Percentiles rank a stretch among this genome's conserved stretches.
Conservation (phyloP, 1,284 basidiomycete species). For the Microbotryomycetes sp. region DNA sequence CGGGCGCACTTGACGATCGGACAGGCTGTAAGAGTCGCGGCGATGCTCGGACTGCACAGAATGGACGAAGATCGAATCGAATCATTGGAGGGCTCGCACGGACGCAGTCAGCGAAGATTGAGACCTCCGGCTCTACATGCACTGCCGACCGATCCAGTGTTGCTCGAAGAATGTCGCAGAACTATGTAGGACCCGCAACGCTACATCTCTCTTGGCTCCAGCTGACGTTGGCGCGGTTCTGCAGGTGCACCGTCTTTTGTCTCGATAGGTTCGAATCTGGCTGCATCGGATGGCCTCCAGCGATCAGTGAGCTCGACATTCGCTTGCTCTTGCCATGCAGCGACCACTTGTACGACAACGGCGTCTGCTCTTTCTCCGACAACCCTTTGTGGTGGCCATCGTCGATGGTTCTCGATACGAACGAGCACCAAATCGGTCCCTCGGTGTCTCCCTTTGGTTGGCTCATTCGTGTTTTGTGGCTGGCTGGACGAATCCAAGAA, state of each 20-base stretch:
- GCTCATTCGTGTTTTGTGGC: constrained; percentile 22
- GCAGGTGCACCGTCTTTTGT: constrained; percentile 25
- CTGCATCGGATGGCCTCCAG: constrained; percentile 24
- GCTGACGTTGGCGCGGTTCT: neutral
- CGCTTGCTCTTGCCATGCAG: constrained; percentile 28
- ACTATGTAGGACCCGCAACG: constrained; percentile 29
- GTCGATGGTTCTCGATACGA: neutral
- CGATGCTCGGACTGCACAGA: constrained; percentile 25
- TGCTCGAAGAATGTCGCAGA: constrained; percentile 29
- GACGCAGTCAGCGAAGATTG: constrained; percentile 9
- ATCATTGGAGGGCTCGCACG: neutral
- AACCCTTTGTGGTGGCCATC: constrained; percentile 31
- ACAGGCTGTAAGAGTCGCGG: constrained; percentile 24
- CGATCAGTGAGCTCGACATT: constrained; percentile 23
- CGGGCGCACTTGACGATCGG: constrained; percentile 25
- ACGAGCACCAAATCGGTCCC: neutral
- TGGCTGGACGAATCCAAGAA: constrained; percentile 21
- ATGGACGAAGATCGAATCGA: constrained; percentile 31
- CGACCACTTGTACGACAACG: constrained; percentile 16
- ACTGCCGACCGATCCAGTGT: constrained; percentile 20
- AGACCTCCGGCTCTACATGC: constrained; percentile 28
- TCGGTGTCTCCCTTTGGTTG: constrained; percentile 23
- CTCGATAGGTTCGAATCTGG: constrained; percentile 29
- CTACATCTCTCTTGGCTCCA: no score
- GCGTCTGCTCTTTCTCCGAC: constrained; percentile 8